Conservation (phyloP, 345 rosid genomes). For the Turnera subulata region DNA sequence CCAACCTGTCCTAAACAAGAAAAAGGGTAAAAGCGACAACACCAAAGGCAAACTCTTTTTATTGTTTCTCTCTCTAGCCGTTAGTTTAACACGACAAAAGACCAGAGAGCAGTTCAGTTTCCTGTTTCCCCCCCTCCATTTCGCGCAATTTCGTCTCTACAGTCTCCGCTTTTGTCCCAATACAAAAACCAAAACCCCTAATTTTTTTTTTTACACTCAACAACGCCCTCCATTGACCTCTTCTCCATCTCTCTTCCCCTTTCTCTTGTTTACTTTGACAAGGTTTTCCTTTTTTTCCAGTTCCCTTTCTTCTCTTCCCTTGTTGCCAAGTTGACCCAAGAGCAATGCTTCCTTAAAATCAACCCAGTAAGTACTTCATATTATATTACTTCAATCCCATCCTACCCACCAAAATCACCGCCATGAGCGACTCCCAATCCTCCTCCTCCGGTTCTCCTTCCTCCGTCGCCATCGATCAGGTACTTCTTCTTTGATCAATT, state of each 20-base stretch:
- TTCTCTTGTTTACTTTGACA: conserved; percentile 3
- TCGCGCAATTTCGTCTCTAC: background rate
- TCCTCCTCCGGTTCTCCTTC: conserved; percentile 63
- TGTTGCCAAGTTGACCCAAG: background rate
- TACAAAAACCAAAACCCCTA: background rate
- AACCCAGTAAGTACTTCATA: no score
- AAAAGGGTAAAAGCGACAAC: no score
- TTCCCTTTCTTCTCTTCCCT: background rate
- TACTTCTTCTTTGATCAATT: conserved; percentile 7
- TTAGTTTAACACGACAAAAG: background rate
- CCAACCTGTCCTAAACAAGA: no score
- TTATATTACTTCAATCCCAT: no score
- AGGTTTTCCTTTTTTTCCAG: background rate
- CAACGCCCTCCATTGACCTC: background rate
- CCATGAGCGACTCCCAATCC: conserved; percentile 72
- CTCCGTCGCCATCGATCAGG: conserved; percentile 62
- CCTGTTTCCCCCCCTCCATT: conserved; percentile 16
- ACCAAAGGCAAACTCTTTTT: background rate
- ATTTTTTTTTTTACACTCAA: background rate
- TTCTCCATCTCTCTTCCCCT: background rate
- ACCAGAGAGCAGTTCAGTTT: conserved; percentile 1
- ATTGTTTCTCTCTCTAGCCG: conserved; percentile 13
- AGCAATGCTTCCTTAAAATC: no score
- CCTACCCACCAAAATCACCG: background rate
- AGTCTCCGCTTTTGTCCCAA: background rate